Evolutionary conservation across 139 green algal species (phyloP), one percentile per base, ranked within the genome.

Genomic region (Trebouxia sp.): DNA sequence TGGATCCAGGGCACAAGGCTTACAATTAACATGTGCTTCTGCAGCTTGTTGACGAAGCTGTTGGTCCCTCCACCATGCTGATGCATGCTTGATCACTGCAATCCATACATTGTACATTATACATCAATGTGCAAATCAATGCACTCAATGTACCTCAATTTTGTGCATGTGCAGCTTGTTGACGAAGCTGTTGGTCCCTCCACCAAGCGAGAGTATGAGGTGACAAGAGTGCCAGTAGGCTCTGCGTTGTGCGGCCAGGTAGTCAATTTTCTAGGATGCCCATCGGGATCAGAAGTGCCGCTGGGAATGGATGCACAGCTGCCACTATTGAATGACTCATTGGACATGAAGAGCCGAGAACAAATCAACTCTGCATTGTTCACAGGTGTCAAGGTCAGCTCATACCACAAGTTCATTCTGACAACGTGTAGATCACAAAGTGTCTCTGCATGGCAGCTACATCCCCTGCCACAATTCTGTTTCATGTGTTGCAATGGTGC

Each of bases 141-240:
- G n/a, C n/a, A n/a, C n/a, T n/a, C n/a, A n/a, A n/a, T n/a, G n/a
- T n/a, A n/a, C n/a, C n/a, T n/a, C n/a, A n/a, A n/a, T n/a, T n/a
- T n/a, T n/a, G n/a, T n/a, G n/a, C n/a, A 66, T 14, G 24, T 50
- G 56, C 86, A 94, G 90, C 89, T 97, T 24, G 83, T 95, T 30
- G 93, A 97, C 65, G 90, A 91, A 6, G 70, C 81, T 5, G 70
- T 90, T 55, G 93, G 93, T 7, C 88, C 92, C 20, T 82, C 84
- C n/a, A 97, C 93, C 20, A 91, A 92, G 55, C 90, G 92, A 45
- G 90, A 96, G 48, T 97, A 91, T 51, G 87, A 93, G 43, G 41
- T 91, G 28, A 48, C 77, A 8, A 65, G 66, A 41, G 78, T 94
- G 81, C 88, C 88, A 37, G 76, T 80, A 51, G 75, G 66, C 41